Evolutionary conservation across 306 rosid genomes (phyloP).

Genomic region (Ochetophila trinervis): DNA sequence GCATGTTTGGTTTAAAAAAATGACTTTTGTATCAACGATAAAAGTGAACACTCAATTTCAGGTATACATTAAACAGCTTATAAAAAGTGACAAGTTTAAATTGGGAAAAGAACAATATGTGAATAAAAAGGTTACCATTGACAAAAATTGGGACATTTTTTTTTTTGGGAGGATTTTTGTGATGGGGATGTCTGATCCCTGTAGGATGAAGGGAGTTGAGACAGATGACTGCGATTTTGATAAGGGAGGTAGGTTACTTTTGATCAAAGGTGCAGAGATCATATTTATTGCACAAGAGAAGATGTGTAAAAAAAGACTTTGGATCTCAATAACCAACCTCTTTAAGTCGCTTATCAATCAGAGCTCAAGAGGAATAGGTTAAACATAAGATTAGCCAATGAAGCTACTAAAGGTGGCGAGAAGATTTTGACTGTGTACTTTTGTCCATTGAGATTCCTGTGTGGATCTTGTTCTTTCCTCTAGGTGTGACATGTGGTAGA

Average conservation of each 20-base stretch:
- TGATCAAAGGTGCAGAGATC: constrained; percentile 96
- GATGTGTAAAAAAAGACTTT: constrained; percentile 62
- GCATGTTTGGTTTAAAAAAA: constrained; percentile 87
- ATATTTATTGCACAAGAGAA: constrained; percentile 93
- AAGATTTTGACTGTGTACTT: constrained; percentile 66
- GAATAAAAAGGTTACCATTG: constrained; percentile 30
- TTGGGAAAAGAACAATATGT: constrained; percentile 61
- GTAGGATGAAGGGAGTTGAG: constrained; percentile 75
- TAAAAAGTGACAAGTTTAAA: constrained; percentile 78
- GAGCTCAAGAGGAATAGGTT: constrained; percentile 73
- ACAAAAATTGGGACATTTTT: constrained; percentile 51
- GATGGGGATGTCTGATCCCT: constrained; percentile 85
- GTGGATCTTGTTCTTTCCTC: constrained; percentile 80
- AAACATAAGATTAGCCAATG: constrained; percentile 54
- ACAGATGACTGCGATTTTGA: constrained; percentile 85
- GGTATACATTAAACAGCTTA: constrained; percentile 55
- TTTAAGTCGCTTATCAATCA: constrained; percentile 68
- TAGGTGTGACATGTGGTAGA: constrained; percentile 75
- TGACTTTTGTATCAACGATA: constrained; percentile 78
- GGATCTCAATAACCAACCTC: constrained; percentile 55
- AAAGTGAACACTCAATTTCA: constrained; percentile 48
- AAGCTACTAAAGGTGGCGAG: constrained; percentile 59
- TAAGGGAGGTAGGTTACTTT: constrained; percentile 84
- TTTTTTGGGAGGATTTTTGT: constrained; percentile 78
- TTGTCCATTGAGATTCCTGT: constrained; percentile 73